These are phyloP conservation scores for Populus tomentosa DNA, from an alignment of 441 rosid genomes.

Conservation along the genomic window DNA sequence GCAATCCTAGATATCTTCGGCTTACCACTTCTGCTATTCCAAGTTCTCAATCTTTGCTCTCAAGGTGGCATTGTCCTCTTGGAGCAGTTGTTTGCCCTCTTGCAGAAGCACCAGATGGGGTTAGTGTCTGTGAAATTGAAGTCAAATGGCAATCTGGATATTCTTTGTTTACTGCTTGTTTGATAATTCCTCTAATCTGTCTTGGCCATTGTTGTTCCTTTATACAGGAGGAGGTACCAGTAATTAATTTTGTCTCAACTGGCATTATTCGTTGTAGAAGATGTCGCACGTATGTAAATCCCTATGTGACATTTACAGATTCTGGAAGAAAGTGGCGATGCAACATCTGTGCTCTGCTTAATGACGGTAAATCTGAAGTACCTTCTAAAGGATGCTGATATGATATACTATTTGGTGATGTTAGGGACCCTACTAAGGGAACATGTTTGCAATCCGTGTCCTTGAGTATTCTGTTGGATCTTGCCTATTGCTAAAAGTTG, in stretches of 20 bases:
- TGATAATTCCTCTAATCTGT: conserved; percentile 9
- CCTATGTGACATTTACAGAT: conserved; percentile 84
- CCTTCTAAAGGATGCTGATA: neutral
- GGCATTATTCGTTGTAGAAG: conserved; percentile 98
- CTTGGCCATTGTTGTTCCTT: conserved; percentile 21
- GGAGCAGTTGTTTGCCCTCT: conserved; percentile 99
- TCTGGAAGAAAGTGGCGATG: conserved; percentile 99
- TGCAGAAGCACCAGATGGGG: conserved; percentile 94
- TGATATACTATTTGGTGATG: neutral
- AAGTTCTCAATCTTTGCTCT: conserved; percentile 80
- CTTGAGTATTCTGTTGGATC: neutral
- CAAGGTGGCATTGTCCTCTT: conserved; percentile 99
- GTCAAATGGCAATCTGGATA: conserved; percentile 12
- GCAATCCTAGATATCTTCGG: conserved; percentile 78
- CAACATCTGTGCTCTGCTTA: conserved; percentile 84
- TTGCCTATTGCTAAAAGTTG: neutral
- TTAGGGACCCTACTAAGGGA: neutral
- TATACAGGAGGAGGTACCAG: conserved; percentile 91
- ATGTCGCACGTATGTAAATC: conserved; percentile 98
- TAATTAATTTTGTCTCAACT: conserved; percentile 72
- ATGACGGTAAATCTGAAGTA: conserved; percentile 64
- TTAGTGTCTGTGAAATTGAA: conserved; percentile 38
- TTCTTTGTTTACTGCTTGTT: conserved; percentile 12
- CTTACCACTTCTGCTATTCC: conserved; percentile 90
- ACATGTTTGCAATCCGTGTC: neutral